Percentiles rank a stretch among this genome's conserved stretches.
Conservation (phyloP, 2,329 filamentous ascomycete species). For the Aspergillus quadrilineatus region DNA sequence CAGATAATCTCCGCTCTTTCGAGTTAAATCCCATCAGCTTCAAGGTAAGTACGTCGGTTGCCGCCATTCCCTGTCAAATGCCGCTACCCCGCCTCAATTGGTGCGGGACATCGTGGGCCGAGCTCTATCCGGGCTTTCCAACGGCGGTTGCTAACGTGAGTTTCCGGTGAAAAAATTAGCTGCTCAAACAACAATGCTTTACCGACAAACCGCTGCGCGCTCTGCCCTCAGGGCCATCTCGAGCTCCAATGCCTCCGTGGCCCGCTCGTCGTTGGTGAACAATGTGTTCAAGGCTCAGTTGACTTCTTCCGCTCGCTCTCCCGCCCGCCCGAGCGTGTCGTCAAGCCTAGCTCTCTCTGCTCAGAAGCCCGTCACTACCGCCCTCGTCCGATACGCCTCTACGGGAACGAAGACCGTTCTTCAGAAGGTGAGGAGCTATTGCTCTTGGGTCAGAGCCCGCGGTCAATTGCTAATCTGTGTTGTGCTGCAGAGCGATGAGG, state of each 20-base stretch:
- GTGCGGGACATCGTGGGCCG: constrained; percentile 22
- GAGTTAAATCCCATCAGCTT: constrained; percentile 33
- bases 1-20: constrained; percentile 35
- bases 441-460: constrained; percentile 22
- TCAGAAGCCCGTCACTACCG: constrained; percentile 48
- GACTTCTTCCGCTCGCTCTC: constrained; percentile 43
- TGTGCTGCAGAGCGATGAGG: constrained; percentile 39
- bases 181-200: constrained; percentile 44
- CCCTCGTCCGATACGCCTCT: constrained; percentile 51
- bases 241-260: constrained; percentile 44
- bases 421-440: constrained; percentile 47
- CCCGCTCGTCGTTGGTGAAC: constrained; percentile 42
- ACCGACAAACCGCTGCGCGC: constrained; percentile 46
- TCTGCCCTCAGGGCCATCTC: constrained; percentile 46
- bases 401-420: constrained; percentile 14
- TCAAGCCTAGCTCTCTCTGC: constrained; percentile 44
- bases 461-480: constrained; percentile 52
- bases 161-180: constrained; percentile 31
- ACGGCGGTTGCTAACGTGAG: constrained; percentile 30
- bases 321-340: constrained; percentile 35
- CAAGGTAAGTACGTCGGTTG: constrained; percentile 34
- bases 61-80: constrained; percentile 25
- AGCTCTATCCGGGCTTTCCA: constrained; percentile 35
- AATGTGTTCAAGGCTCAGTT: constrained; percentile 46
- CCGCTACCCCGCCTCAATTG: constrained; percentile 35